Conservation (phyloP, 164 flowering plant species). For the Kalanchoe fedtschenkoi region DNA sequence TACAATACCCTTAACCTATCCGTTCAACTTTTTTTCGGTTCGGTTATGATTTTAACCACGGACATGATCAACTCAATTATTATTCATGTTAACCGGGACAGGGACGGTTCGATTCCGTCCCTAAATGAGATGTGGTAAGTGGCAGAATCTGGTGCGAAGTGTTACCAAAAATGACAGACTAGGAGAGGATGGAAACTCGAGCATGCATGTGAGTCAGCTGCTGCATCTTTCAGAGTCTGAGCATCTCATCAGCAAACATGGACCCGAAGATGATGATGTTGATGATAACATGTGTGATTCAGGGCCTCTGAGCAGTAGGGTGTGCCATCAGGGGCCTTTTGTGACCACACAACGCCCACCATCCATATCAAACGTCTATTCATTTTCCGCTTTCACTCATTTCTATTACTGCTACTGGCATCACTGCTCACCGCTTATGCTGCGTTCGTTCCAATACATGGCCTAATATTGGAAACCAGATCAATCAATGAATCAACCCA, state of each 20-base stretch:
- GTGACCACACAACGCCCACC: neutral
- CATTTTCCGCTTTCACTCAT: neutral
- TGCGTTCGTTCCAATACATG: too few relatives aligned
- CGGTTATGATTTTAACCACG: too few relatives aligned
- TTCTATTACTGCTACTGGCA: neutral
- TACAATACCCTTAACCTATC: too few relatives aligned
- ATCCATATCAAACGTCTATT: neutral
- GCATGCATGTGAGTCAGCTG: conserved; percentile 5
- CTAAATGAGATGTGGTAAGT: too few relatives aligned
- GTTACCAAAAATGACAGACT: neutral
- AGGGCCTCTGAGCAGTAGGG: neutral
- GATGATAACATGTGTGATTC: neutral
- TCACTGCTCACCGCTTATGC: neutral
- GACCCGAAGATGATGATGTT: neutral
- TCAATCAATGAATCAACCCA: neutral
- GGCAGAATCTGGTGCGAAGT: too few relatives aligned
- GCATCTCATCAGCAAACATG: neutral
- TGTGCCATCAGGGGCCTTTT: neutral
- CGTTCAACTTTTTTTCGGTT: too few relatives aligned
- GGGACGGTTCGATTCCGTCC: too few relatives aligned
- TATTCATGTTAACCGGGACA: too few relatives aligned
- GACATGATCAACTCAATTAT: too few relatives aligned
- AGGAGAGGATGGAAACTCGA: neutral
- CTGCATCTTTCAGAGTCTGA: neutral
- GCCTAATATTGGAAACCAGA: neutral